These are phyloP conservation scores for Monilinia polystroma DNA, from an alignment of 2,329 filamentous ascomycete genomes.

Conservation along the genomic window DNA sequence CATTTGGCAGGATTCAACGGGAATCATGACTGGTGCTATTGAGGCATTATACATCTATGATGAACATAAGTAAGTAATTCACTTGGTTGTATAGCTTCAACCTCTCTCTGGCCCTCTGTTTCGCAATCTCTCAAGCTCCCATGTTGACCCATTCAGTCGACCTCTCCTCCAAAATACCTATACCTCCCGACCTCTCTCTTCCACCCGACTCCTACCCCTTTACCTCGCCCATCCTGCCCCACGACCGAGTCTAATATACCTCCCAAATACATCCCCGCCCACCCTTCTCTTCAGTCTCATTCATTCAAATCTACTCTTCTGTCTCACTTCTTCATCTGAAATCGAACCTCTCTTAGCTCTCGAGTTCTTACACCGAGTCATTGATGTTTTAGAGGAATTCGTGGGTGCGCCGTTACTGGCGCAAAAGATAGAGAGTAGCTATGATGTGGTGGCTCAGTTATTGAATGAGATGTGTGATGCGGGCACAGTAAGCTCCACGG, in stretches of 20 bases:
- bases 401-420: constrained; percentile 83
- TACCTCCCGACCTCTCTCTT: constrained; percentile 74
- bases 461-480: constrained; percentile 96
- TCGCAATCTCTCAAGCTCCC: constrained; percentile 8
- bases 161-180: constrained; percentile 88
- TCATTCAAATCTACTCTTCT: constrained; percentile 84
- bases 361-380: constrained; percentile 89
- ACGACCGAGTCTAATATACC: constrained; percentile 81
- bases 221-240: constrained; percentile 81
- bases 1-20: constrained; percentile 2
- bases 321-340: constrained; percentile 81
- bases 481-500: constrained; percentile 83
- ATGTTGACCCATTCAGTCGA: constrained; percentile 52
- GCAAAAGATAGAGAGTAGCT: constrained; percentile 82
- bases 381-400: constrained; percentile 93
- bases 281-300: constrained; percentile 83
- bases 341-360: constrained; percentile 85
- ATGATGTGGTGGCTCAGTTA: constrained; percentile 91
- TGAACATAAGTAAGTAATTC: constrained; percentile 74
- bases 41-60: constrained; percentile 97
- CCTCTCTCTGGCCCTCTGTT: not conserved
- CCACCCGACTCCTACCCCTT: constrained; percentile 74
- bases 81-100: constrained; percentile 12
- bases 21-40: constrained; percentile 77
- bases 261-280: constrained; percentile 77